A percentile compares a stretch with the other conserved stretches of the same genome.
Evolutionary conservation across 805 yeast species (phyloP).

Genomic region (Scheffersomyces lignosus): DNA sequence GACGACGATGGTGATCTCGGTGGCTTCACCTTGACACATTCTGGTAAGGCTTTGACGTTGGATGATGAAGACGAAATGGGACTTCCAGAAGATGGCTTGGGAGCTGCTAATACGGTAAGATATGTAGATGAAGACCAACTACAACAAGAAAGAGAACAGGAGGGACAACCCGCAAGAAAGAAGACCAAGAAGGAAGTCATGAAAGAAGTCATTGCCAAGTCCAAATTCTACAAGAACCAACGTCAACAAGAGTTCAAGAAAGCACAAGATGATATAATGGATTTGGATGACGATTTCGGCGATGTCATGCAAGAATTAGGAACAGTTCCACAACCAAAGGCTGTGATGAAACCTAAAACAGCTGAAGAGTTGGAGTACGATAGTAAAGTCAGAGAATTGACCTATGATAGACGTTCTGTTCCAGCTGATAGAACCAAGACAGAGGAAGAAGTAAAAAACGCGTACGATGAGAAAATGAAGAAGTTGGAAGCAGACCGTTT

Average conservation of each 20-base stretch:
- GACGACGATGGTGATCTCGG: slow-evolving; percentile 49
- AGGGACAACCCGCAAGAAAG: slow-evolving; percentile 50
- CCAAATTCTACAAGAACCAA: slow-evolving; percentile 73
- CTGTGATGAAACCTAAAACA: slow-evolving; percentile 35
- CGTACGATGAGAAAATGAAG: slow-evolving; percentile 59
- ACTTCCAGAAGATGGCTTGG: slow-evolving; percentile 36
- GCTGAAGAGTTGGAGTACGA: slow-evolving; percentile 58
- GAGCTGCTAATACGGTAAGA: slow-evolving; percentile 19
- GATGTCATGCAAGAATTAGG: slow-evolving; percentile 62
- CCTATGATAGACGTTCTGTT: slow-evolving; percentile 71
- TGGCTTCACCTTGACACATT: slow-evolving; percentile 67
- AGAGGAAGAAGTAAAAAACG: slow-evolving; percentile 64
- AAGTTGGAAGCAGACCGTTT: slow-evolving; percentile 66
- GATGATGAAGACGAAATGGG: slow-evolving; percentile 38
- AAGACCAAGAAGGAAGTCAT: slow-evolving; percentile 82
- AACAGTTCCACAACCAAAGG: slow-evolving; percentile 15
- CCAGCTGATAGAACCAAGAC: slow-evolving; percentile 84
- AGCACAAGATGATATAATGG: slow-evolving; percentile 59
- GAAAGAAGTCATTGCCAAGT: slow-evolving; percentile 82
- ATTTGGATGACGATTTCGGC: slow-evolving; percentile 71
- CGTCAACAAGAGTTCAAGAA: slow-evolving; percentile 66
- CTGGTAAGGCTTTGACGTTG: slow-evolving; percentile 63
- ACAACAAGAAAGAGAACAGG: slow-evolving; percentile 27
- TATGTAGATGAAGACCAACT: slow-evolving; percentile 41
- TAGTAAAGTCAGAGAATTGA: slow-evolving; percentile 61